A percentile compares a stretch with the other conserved stretches of the same genome.
Evolutionary conservation across 73 alveolate genomes (phyloP).

Genomic region (Effrenium voratum): DNA sequence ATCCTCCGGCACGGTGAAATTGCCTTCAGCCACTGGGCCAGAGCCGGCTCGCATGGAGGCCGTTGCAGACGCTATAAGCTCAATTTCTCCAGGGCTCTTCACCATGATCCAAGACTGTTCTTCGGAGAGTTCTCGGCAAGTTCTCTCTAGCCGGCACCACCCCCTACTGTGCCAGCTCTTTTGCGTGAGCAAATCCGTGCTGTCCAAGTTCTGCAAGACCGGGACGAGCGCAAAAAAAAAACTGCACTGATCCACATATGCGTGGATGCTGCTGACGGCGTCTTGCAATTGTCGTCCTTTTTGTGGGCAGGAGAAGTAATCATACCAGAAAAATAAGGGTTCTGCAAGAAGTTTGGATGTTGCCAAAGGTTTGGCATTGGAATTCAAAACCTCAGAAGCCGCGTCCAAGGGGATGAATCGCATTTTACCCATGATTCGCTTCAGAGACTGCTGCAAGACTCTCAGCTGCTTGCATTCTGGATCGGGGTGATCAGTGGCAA

Average conservation of each 20-base stretch:
- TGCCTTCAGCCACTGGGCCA: conserved; percentile 43
- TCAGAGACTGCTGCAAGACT: background rate
- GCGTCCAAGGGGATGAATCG: background rate
- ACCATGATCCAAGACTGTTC: conserved; percentile 2
- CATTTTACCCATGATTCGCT: background rate
- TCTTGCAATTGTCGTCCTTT: background rate
- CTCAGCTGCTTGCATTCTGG: background rate
- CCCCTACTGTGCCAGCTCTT: conserved; percentile 38
- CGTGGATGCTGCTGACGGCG: conserved; percentile 38
- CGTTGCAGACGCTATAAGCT: conserved; percentile 1
- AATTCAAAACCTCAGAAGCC: background rate
- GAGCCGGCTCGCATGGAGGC: conserved; percentile 22
- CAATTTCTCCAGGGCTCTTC: conserved; percentile 15
- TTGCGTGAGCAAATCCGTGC: background rate
- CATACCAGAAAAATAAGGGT: background rate
- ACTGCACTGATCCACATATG: conserved; percentile 21
- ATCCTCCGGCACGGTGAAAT: conserved; percentile 26
- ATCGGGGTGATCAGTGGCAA: background rate
- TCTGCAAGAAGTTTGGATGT: background rate
- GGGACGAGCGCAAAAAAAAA: conserved; percentile 57
- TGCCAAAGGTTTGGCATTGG: background rate
- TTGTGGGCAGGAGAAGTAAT: background rate
- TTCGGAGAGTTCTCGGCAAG: conserved; percentile 29
- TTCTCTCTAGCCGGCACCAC: conserved; percentile 43
- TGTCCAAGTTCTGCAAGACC: background rate